Evolutionary conservation across 805 yeast species (phyloP), one percentile per base, ranked within the genome.

Genomic region (Candida montana): DNA sequence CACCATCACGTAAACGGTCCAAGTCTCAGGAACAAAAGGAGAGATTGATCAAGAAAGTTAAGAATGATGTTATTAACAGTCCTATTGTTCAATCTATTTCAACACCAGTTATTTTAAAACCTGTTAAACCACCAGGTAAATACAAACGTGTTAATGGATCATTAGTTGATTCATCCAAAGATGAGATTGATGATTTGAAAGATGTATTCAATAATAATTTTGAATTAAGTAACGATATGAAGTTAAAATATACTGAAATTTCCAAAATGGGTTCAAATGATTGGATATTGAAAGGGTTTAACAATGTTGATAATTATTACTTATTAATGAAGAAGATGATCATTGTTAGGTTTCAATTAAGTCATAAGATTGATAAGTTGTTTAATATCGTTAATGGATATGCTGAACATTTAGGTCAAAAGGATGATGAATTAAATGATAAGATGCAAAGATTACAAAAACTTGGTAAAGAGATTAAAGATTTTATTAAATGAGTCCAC

Each of bases 391-490:
- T 72, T 11, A 66, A 68, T 42, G 57, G 55, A 3, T 53, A 68
- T 35, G 68, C 68, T 2, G 47, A 46, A 9, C 57, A 59, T 10
- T 53, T 68, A 30, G 61, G 57, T 31, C 41, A 48, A 7, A 62
- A 60, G 38, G 71, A 64, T 30, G 44, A 41, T 3, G 48, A 52
- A 12, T 39, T 68, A 19, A 64, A 66, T 45, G 57, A 52, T 15
- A 67, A 68, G 48, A 49, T 65, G 40, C 40, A 40, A 2, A 63
- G 62, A 40, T 57, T 74, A 20, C 69, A 65, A 43, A 61, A 57
- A n/a, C 54, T 71, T 26, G 75, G 75, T 12, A 61, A 59, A 33
- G 73, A 69, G 39, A 65, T 66, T 33, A 54, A 62, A 19, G 50
- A 57, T 39, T 55, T 63, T 23, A 53, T 71, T 49, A 52, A 59